Evolutionary conservation across 2,329 filamentous ascomycete species (phyloP).

Genomic region (Onygenales sp.): DNA sequence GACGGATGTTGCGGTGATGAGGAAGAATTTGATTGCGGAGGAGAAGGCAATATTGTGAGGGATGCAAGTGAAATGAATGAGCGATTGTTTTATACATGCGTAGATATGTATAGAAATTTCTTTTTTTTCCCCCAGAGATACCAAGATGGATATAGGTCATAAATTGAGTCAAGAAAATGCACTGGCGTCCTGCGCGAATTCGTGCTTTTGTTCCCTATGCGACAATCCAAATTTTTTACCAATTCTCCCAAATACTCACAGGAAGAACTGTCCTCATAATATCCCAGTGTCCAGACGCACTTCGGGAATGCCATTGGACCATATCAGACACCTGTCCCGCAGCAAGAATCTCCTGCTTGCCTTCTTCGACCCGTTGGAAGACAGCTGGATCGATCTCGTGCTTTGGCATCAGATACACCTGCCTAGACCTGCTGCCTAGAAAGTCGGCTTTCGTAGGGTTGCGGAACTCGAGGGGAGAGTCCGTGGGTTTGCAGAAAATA

Average conservation of each 20-base stretch:
- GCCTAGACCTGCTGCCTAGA: constrained; percentile 60
- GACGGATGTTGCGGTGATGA: constrained; percentile 42
- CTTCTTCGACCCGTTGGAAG: constrained; percentile 34
- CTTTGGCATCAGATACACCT: constrained; percentile 60
- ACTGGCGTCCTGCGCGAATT: not conserved
- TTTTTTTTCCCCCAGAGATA: constrained; percentile 1
- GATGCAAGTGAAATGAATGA: not conserved
- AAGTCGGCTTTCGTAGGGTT: constrained; percentile 55
- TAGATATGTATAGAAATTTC: constrained; percentile 1
- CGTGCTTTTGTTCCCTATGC: not conserved
- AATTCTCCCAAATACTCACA: constrained; percentile 71
- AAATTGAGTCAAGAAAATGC: not conserved
- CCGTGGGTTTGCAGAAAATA: constrained; percentile 74
- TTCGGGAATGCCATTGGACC: constrained; percentile 61
- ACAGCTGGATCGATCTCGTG: constrained; percentile 51
- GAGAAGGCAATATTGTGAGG: constrained; percentile 10
- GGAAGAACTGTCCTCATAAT: constrained; percentile 86
- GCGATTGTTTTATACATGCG: not conserved
- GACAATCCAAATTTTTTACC: constrained; percentile 43
- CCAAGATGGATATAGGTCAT: constrained; percentile 4
- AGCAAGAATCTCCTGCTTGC: constrained; percentile 30
- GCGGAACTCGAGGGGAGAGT: constrained; percentile 54
- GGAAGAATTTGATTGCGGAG: constrained; percentile 39
- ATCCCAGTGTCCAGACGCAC: constrained; percentile 76
- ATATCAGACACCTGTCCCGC: constrained; percentile 54